Base-by-base conservation (phyloP, 257 asterid species). In the Gentiana macrophylla region DNA sequence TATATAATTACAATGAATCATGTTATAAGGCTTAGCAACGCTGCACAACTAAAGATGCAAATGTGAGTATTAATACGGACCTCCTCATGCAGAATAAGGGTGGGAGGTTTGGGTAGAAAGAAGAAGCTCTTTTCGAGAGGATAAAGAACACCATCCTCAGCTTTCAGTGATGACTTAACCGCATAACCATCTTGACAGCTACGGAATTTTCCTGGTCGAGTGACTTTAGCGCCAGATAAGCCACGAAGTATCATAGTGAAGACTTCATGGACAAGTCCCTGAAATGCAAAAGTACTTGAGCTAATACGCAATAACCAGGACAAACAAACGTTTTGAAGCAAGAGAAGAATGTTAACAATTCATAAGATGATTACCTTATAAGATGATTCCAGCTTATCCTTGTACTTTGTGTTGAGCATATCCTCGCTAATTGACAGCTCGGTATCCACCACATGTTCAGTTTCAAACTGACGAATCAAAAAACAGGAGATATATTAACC, bases 111-210 rank as follows among this genome's bases (percentile, higher is more conserved):
- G 69, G 99, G 99, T 59, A 92, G 68, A 72, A 92, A 92, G 97
- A 92, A 92, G 72, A 92, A 92, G 76, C 97, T 79, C 82, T 92
- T 92, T 59, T 92, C 99, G 49, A 92, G 95, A 50, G 97, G 95
- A 82, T 92, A 92, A 66, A 92, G 95, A 74, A 83, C 79, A 63
- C 99, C 99, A 69, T 92, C 99, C 82, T 92, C 99, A 74, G 99
- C 99, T 82, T 92, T 92, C 67, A 92, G 77, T 12, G 99, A 92
- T 53, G 99, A 92, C 72, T 88, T 92, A 65, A 92, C 97, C 61
- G 95, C 95, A 74, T 83, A 88, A 56, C 99, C 99, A 53, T 80
- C 83, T 55, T 70, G 93, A 71, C 75, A 65, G 75, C 97, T 88
- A 35, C 95, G 94, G 65, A 92, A 92, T 63, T 73, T 78, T 61